Evolutionary conservation across 352 stramenopile genomes (phyloP).

Genomic region (Globisporangium mamillatum): DNA sequence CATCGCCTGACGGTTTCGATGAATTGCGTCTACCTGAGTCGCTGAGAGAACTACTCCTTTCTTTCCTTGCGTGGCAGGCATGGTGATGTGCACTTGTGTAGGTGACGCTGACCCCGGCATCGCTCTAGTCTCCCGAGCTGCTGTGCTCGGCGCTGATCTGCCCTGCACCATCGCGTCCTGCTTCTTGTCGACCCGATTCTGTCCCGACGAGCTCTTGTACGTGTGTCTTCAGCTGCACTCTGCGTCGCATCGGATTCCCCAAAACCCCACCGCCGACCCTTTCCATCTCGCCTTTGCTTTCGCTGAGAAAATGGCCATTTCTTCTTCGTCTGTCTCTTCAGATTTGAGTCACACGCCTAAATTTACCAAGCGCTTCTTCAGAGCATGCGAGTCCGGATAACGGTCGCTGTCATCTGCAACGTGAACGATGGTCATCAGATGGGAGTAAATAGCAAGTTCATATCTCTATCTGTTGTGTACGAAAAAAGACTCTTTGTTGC

Average conservation of each 20-base stretch:
- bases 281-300: neutral
- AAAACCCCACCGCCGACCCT: neutral
- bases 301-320: constrained; percentile 10
- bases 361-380: constrained; percentile 9
- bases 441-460: neutral
- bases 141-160: neutral
- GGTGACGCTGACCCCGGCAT: neutral
- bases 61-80: neutral
- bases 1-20: constrained; percentile 32
- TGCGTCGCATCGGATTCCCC: neutral
- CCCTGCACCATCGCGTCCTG: neutral
- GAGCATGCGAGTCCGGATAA: neutral
- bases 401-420: neutral
- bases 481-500: neutral
- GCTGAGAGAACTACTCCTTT: constrained; percentile 14
- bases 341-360: constrained; percentile 13
- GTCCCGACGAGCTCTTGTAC: neutral
- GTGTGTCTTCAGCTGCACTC: neutral
- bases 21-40: constrained; percentile 24
- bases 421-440: constrained; percentile 1
- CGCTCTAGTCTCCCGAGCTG: neutral
- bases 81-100: constrained; percentile 6
- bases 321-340: neutral
- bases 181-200: neutral
- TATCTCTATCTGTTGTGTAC: constrained; percentile 9